phyloP scores from a whole-genome alignment of 768 basidiomycete species.

The Rhodocollybia butyracea region DNA sequence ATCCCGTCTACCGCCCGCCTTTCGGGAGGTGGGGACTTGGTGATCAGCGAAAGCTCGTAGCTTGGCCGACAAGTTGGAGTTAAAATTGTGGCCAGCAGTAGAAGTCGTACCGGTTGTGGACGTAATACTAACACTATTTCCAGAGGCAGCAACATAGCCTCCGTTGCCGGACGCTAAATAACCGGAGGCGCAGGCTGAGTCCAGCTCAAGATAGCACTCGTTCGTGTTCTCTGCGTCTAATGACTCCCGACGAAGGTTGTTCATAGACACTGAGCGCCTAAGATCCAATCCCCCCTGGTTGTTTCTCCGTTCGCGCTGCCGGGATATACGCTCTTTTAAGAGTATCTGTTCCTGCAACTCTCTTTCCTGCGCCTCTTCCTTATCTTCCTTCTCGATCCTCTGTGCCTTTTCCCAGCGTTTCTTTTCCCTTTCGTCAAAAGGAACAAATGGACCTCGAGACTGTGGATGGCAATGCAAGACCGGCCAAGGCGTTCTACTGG shows the following conservation, averaged over 20 bases:
- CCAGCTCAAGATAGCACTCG: constrained; percentile 37
- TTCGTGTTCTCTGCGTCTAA: constrained; percentile 40
- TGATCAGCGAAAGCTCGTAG: constrained; percentile 47
- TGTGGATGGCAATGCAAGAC: constrained; percentile 74
- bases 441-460: constrained; percentile 70
- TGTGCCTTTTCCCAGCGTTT: constrained; percentile 61
- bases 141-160: constrained; percentile 86
- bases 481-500: constrained; percentile 70
- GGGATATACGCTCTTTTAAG: constrained; percentile 32
- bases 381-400: constrained; percentile 41
- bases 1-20: constrained; percentile 28
- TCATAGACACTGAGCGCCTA: constrained; percentile 73
- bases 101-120: constrained; percentile 89
- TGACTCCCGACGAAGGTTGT: constrained; percentile 54
- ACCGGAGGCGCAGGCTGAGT: constrained; percentile 68
- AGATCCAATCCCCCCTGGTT: constrained; percentile 47
- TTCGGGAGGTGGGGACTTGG: constrained; percentile 68
- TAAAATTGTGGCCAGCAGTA: constrained; percentile 40
- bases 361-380: constrained; percentile 25
- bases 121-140: constrained; percentile 91
- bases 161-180: constrained; percentile 56
- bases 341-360: constrained; percentile 30
- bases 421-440: constrained; percentile 73
- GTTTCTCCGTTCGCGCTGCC: constrained; percentile 37
- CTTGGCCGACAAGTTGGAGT: constrained; percentile 45